phyloP scores from a whole-genome alignment of 768 basidiomycete genomes.

The Pulveroboletus sp. region DNA sequence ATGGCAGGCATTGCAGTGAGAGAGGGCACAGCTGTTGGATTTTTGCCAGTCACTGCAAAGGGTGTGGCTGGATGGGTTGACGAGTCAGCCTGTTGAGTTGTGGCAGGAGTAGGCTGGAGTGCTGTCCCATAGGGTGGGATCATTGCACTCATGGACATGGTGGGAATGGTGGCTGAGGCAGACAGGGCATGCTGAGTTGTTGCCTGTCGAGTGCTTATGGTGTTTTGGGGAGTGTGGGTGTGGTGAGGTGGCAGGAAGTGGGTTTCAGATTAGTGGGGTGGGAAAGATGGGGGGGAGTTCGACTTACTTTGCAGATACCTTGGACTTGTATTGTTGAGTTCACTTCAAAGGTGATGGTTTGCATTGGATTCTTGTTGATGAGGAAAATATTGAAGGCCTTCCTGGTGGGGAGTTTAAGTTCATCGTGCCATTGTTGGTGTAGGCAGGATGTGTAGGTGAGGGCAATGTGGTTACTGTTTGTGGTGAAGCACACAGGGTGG shows the following conservation, averaged over 20 bases:
- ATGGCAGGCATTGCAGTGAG: too few species aligned
- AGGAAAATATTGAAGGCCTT: not conserved
- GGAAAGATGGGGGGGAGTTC: too few species aligned
- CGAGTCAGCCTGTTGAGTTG: not conserved
- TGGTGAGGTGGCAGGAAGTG: not conserved
- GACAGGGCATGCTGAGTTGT: not conserved
- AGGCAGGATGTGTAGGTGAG: not conserved
- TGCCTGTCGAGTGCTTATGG: not conserved
- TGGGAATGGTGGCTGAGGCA: not conserved
- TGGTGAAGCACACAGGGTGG: not conserved
- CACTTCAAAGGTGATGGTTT: not conserved
- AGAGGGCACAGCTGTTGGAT: too few species aligned
- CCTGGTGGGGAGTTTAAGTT: not conserved
- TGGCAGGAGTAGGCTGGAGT: not conserved
- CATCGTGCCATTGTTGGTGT: slow-evolving; percentile 1
- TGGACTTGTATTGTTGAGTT: not conserved
- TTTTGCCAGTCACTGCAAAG: too few species aligned
- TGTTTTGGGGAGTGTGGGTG: not conserved
- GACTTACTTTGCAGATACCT: not conserved
- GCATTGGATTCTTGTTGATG: slow-evolving; percentile 1
- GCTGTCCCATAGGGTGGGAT: not conserved
- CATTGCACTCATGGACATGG: not conserved
- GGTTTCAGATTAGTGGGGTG: too few species aligned
- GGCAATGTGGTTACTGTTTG: not conserved
- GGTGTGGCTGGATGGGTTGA: too few species aligned